Evolutionary conservation across 495 filamentous ascomycete species (phyloP).

Genomic region (Talaromyces stipitatus): DNA sequence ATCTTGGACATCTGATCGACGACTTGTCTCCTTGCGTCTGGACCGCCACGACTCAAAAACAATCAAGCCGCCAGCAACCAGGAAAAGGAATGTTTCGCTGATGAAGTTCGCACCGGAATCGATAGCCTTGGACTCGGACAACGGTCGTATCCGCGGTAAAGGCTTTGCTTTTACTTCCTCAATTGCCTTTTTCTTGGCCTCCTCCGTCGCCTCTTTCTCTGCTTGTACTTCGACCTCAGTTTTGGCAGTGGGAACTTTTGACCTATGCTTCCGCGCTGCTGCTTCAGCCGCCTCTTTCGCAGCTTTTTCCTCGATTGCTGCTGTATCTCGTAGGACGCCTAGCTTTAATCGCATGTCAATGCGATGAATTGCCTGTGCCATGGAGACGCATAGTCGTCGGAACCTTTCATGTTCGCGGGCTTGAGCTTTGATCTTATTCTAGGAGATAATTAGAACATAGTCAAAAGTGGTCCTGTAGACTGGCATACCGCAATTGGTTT

Average conservation of each 20-base stretch:
- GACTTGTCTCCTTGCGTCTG: constrained; percentile 67
- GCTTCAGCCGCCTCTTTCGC: constrained; percentile 38
- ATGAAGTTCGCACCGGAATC: constrained; percentile 94
- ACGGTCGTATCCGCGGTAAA: constrained; percentile 57
- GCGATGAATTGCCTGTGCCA: constrained; percentile 84
- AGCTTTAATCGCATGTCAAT: constrained; percentile 90
- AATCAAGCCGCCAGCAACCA: constrained; percentile 71
- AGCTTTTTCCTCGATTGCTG: constrained; percentile 47
- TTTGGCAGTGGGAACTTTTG: constrained; percentile 70
- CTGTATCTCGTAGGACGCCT: constrained; percentile 72
- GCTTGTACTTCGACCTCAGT: constrained; percentile 64
- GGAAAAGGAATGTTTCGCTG: constrained; percentile 81
- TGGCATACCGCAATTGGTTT: constrained; percentile 62
- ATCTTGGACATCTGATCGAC: constrained; percentile 66
- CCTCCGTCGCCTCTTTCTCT: constrained; percentile 45
- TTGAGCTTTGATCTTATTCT: constrained; percentile 93
- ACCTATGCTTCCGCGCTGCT: constrained; percentile 49
- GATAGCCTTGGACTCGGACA: constrained; percentile 89
- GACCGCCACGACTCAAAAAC: constrained; percentile 73
- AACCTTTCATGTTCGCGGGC: constrained; percentile 92
- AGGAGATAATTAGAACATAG: constrained; percentile 19
- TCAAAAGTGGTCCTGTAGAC: constrained; percentile 27
- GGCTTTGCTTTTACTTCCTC: constrained; percentile 36
- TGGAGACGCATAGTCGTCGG: constrained; percentile 58
- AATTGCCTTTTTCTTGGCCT: constrained; percentile 41